Evolutionary conservation across 768 basidiomycete genomes (phyloP), one percentile per base, ranked within the genome.

Genomic region (Chiua virens): DNA sequence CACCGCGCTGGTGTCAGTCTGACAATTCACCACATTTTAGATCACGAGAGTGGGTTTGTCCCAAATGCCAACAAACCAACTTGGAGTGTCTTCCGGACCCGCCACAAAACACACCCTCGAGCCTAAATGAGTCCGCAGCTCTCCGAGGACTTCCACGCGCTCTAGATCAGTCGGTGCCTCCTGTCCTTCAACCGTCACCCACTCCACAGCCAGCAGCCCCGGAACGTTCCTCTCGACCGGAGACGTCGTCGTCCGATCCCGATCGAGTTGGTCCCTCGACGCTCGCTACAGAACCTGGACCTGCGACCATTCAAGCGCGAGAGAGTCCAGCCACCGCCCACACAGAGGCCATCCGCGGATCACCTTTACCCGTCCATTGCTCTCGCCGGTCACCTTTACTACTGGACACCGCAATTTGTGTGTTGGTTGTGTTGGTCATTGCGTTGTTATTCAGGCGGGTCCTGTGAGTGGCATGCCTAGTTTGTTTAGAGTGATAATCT

Each of bases 21-120:
- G 58, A 50, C 56, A 42, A 47, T 55, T 44, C 36, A 25, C 35
- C 43, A 42, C 47, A 52, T 49, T 37, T 9, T 49, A 93, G 91
- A 59, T 94, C 91, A 30, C 79, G 87, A 50, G 80, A 83, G 53
- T 93, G 92, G 91, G 70, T 73, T 35, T 94, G 91, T 57, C 84
- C 89, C 8, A 81, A 79, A 45, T 92, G 91, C 66, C 72, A 83
- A 41, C 75, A 79, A 57, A 65, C 79, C 28, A 93, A 92, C 74
- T 54, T 83, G 45, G 79, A 81, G 38, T 74, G 83, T 43, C 80
- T 94, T 45, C 90, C 89, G 13, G 87, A 92, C 70, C 85, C 83
- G 13, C 60, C 57, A 41, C 59, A 55, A 34, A 46, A 55, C 44
- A 50, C 47, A 48, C 35, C 37, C 27, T 39, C 41, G 59, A 54